Percentiles rank a stretch among this genome's conserved stretches.
Conservation (phyloP, 345 rosid genomes). For the Ceriops tagal region DNA sequence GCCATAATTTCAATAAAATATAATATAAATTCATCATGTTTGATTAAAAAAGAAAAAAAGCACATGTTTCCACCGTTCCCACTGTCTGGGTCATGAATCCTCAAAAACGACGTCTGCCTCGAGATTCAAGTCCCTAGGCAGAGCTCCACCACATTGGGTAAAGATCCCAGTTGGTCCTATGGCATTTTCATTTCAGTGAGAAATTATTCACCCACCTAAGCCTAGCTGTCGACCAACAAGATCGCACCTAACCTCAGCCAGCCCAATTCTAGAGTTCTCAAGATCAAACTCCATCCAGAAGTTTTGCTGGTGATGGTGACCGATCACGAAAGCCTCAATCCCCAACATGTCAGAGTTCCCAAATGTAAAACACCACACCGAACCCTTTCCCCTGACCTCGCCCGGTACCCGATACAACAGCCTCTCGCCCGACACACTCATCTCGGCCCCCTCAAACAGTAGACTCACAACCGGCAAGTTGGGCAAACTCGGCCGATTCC, state of each 20-base stretch:
- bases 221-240: conserved; percentile 50
- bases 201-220: background rate
- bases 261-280: conserved; percentile 66
- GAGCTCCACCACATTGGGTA: no score
- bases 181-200: background rate
- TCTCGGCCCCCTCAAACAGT: conserved; percentile 60
- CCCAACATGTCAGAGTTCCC: conserved; percentile 76
- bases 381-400: conserved; percentile 34
- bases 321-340: conserved; percentile 67
- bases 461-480: conserved; percentile 46
- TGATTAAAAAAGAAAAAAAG: no score
- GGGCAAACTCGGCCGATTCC: conserved; percentile 22
- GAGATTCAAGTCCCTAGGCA: no score
- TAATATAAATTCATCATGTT: no score
- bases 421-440: conserved; percentile 60
- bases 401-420: conserved; percentile 53
- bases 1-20: no score
- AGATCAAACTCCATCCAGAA: conserved; percentile 84
- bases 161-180: background rate
- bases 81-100: no score
- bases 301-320: conserved; percentile 79
- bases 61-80: no score
- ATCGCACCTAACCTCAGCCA: conserved; percentile 62
- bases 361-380: conserved; percentile 71
- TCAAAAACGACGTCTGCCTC: no score